A percentile compares a stretch with the other conserved stretches of the same genome.
These are phyloP conservation scores for Penicillium sp. DNA, from an alignment of 2,329 filamentous ascomycete species.

Conservation along the genomic window DNA sequence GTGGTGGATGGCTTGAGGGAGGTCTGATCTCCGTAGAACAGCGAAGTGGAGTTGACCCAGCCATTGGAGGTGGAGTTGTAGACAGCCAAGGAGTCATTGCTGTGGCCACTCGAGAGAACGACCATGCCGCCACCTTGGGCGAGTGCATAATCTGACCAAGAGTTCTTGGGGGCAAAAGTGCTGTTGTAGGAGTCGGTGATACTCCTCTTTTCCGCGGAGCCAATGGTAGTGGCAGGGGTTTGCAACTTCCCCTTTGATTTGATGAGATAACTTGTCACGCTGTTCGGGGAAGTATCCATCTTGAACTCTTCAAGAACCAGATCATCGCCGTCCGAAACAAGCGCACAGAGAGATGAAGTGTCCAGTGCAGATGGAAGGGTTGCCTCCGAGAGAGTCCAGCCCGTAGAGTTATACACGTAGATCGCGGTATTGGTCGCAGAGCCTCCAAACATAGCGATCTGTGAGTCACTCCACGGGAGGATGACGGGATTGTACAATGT, in stretches of 20 bases:
- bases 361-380: slow-evolving; percentile 63
- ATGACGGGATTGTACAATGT: slow-evolving; percentile 71
- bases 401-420: slow-evolving; percentile 64
- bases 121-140: slow-evolving; percentile 69
- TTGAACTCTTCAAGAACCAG: slow-evolving; percentile 80
- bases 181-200: slow-evolving; percentile 75
- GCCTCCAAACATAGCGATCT: slow-evolving; percentile 76
- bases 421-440: slow-evolving; percentile 65
- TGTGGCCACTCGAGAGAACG: slow-evolving; percentile 76
- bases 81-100: slow-evolving; percentile 68
- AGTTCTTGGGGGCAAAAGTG: slow-evolving; percentile 66
- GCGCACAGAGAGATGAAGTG: slow-evolving; percentile 61
- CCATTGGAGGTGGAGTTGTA: slow-evolving; percentile 75
- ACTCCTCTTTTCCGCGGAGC: slow-evolving; percentile 37
- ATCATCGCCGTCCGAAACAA: slow-evolving; percentile 75
- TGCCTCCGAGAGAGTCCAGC: slow-evolving; percentile 70
- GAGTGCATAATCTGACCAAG: slow-evolving; percentile 70
- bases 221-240: slow-evolving; percentile 52
- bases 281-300: slow-evolving; percentile 71
- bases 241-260: slow-evolving; percentile 58
- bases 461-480: slow-evolving; percentile 69
- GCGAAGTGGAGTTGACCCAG: slow-evolving; percentile 72
- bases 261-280: slow-evolving; percentile 69
- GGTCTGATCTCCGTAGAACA: slow-evolving; percentile 53
- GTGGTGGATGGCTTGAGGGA: slow-evolving; percentile 21